phyloP scores from a whole-genome alignment of 257 asterid genomes.

The Datura wrightii region DNA sequence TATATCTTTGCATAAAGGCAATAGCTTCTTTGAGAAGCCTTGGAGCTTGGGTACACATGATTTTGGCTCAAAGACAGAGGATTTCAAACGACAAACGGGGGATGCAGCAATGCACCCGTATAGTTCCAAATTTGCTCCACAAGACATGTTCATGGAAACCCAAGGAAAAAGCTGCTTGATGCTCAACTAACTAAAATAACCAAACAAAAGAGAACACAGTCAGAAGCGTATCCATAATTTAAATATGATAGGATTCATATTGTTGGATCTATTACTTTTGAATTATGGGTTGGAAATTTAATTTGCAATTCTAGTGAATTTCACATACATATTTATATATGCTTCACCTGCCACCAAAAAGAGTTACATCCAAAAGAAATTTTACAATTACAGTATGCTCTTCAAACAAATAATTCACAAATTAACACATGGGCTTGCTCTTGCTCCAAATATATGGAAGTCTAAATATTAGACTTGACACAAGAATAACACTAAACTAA shows the following conservation, averaged over 20 bases:
- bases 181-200: constrained; percentile 16
- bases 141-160: constrained; percentile 38
- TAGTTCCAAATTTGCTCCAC: constrained; percentile 38
- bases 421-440: not conserved
- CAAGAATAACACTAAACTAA: not conserved
- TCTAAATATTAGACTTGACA: not conserved
- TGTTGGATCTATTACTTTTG: not conserved
- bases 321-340: not conserved
- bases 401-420: constrained; percentile 7
- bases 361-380: not conserved
- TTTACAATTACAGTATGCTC: not conserved
- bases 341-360: not conserved
- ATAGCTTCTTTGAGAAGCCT: constrained; percentile 29
- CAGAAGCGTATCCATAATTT: not conserved
- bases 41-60: constrained; percentile 33
- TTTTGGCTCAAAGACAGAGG: constrained; percentile 15
- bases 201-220: not conserved
- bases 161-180: not conserved
- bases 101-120: constrained; percentile 30
- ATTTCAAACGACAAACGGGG: constrained; percentile 24
- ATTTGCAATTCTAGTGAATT: not conserved
- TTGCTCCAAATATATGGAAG: not conserved
- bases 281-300: not conserved
- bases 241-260: not conserved
- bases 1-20: constrained; percentile 40